Evolutionary conservation across 2,329 filamentous ascomycete species (phyloP).

Genomic region (Pleomassaria siparia): DNA sequence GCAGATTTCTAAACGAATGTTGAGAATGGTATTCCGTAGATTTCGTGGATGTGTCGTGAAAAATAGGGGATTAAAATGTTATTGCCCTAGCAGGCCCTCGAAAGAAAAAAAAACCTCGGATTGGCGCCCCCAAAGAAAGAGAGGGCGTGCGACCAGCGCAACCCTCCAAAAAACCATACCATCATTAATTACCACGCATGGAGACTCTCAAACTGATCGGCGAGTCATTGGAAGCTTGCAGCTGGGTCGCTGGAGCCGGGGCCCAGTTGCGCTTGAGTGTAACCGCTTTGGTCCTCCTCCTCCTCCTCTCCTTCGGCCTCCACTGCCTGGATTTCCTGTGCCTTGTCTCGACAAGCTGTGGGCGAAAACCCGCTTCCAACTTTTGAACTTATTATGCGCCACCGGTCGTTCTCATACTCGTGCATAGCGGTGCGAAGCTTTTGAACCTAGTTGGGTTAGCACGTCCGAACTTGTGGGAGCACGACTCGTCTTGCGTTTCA

Average conservation of each 20-base stretch:
- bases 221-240: conserved; percentile 39
- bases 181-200: conserved; percentile 26
- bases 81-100: conserved; percentile 19
- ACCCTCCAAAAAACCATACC: conserved; percentile 15
- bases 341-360: conserved; percentile 80
- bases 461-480: conserved; percentile 30
- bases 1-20: conserved; percentile 19
- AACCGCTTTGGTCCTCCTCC: conserved; percentile 31
- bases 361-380: conserved; percentile 89
- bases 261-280: conserved; percentile 35
- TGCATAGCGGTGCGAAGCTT: conserved; percentile 75
- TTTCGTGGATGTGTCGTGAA: conserved; percentile 35
- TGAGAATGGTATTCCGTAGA: conserved; percentile 30
- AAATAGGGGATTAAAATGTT: conserved; percentile 33
- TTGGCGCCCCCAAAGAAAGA: conserved; percentile 7
- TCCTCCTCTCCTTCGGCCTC: conserved; percentile 26
- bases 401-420: conserved; percentile 89
- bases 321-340: conserved; percentile 57
- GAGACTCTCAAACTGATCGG: conserved; percentile 34
- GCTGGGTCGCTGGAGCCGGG: conserved; percentile 33
- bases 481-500: conserved; percentile 40
- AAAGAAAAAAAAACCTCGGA: conserved; percentile 19
- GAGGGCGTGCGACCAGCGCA: conserved; percentile 37
- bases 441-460: conserved; percentile 62
- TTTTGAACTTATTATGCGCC: conserved; percentile 88